Evolutionary conservation across 2,329 filamentous ascomycete genomes (phyloP), one percentile per base, ranked within the genome.

Genomic region (Lachnellula cervina): DNA sequence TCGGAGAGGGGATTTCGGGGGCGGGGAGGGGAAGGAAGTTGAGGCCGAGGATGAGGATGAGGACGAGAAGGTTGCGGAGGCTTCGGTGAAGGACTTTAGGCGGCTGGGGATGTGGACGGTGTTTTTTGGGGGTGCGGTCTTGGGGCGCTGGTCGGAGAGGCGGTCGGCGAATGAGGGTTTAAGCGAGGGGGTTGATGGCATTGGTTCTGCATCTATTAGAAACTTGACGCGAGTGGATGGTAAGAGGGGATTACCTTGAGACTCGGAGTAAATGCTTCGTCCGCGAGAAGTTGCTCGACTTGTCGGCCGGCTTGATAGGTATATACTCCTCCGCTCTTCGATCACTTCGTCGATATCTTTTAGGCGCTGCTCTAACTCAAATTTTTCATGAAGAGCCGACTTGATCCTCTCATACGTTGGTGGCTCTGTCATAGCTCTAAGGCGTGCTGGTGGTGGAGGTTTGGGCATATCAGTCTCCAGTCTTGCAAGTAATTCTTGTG

Each of bases 261-360:
- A 56, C 25, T 64, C 64, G 0, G 61, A 63, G 49, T 68, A 67
- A 17, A 68, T 62, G 49, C 19, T 70, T 16, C 55, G 42, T 19
- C 60, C 49, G 21, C 64, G 62, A 50, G 59, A 66, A 28, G 59
- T 54, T 25, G 58, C 62, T 43, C 62, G 63, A 51, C 66, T 68
- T 19, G 57, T 62, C 3, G 68, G 67, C 17, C 68, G 62, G 48
- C 67, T 67, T 23, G 57, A 66, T 17, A 75, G 61, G 59, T 82
- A 84, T 35, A 83, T 69, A 67, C 80, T 86, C 69, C 83, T 80
- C 57, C 81, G 77, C 72, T 84, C 80, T 40, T 69, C 68, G 23
- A 84, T 77, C 21, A 81, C 73, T 50, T 80, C 76, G 51, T 86
- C 80, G 52, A 86, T 84, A 61, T 83, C 76, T 55, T 76, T 77